A percentile compares a stretch with the other conserved stretches of the same genome.
These are phyloP conservation scores for Leccinum rimulosum DNA, from an alignment of 768 basidiomycete species.

Conservation along the genomic window DNA sequence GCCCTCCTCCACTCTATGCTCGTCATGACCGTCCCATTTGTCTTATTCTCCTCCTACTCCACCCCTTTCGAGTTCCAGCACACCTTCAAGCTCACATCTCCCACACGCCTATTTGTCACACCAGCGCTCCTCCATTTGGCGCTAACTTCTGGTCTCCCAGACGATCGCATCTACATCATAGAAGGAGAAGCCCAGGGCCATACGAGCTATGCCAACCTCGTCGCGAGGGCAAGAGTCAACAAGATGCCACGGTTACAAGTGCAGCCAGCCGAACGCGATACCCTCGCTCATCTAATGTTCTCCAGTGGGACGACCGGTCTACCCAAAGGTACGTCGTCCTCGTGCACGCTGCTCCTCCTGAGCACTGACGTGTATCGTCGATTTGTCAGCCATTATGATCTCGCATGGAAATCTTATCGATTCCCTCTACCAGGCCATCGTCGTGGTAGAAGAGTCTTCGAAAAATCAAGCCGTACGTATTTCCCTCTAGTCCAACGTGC, in stretches of 20 bases:
- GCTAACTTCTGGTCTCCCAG: slow-evolving; percentile 34
- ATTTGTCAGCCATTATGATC: slow-evolving; percentile 60
- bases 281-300: slow-evolving; percentile 67
- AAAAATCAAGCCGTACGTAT: slow-evolving; percentile 34
- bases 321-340: slow-evolving; percentile 57
- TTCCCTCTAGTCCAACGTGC: background rate
- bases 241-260: slow-evolving; percentile 41
- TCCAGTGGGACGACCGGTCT: slow-evolving; percentile 78
- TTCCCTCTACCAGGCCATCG: slow-evolving; percentile 39
- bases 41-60: slow-evolving; percentile 50
- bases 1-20: slow-evolving; percentile 50
- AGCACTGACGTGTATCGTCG: slow-evolving; percentile 4
- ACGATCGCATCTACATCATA: slow-evolving; percentile 48
- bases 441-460: slow-evolving; percentile 14
- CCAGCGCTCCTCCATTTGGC: slow-evolving; percentile 43
- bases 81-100: slow-evolving; percentile 43
- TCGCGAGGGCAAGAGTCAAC: slow-evolving; percentile 37
- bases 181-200: slow-evolving; percentile 41
- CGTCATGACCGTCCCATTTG: slow-evolving; percentile 49
- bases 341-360: background rate
- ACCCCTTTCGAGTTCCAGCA: slow-evolving; percentile 58
- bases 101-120: slow-evolving; percentile 54
- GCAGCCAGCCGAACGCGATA: slow-evolving; percentile 46
- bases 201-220: slow-evolving; percentile 44
- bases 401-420: slow-evolving; percentile 62